Evolutionary conservation across 129 eudicot species (phyloP).

Genomic region (Centella asiatica): DNA sequence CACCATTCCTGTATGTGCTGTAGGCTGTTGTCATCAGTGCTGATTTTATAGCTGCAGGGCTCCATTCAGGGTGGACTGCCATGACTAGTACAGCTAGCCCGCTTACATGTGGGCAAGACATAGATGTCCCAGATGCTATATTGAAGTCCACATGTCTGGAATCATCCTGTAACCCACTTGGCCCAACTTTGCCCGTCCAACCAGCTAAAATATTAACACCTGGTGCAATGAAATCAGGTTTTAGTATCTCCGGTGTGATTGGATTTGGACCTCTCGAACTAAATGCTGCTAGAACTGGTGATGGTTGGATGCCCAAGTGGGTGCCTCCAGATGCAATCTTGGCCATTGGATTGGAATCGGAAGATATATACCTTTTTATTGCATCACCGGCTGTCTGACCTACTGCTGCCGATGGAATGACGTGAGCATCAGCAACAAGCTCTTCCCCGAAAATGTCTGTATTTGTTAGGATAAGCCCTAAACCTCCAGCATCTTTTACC

Average conservation of each 20-base stretch:
- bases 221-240: conserved; percentile 80
- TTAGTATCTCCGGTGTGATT: conserved; percentile 63
- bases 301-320: conserved; percentile 54
- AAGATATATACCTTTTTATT: conserved; percentile 44
- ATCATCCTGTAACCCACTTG: conserved; percentile 54
- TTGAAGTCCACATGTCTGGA: conserved; percentile 52
- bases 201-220: conserved; percentile 80
- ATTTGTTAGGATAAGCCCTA: conserved; percentile 65
- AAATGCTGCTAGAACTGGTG: conserved; percentile 77
- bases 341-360: conserved; percentile 43
- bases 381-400: conserved; percentile 49
- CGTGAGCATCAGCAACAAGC: conserved; percentile 68
- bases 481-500: conserved; percentile 46
- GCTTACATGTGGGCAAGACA: conserved; percentile 55
- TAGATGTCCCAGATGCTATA: conserved; percentile 61
- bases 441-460: conserved; percentile 58
- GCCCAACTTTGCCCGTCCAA: conserved; percentile 64
- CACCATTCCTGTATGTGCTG: conserved; percentile 27
- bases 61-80: conserved; percentile 43
- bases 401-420: conserved; percentile 48
- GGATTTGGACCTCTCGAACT: conserved; percentile 79
- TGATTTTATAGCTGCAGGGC: conserved; percentile 45
- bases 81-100: conserved; percentile 38
- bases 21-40: conserved; percentile 51
- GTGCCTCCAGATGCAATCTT: conserved; percentile 45